Evolutionary conservation across 768 basidiomycete genomes (phyloP).

Genomic region (Termitomyces sp.): DNA sequence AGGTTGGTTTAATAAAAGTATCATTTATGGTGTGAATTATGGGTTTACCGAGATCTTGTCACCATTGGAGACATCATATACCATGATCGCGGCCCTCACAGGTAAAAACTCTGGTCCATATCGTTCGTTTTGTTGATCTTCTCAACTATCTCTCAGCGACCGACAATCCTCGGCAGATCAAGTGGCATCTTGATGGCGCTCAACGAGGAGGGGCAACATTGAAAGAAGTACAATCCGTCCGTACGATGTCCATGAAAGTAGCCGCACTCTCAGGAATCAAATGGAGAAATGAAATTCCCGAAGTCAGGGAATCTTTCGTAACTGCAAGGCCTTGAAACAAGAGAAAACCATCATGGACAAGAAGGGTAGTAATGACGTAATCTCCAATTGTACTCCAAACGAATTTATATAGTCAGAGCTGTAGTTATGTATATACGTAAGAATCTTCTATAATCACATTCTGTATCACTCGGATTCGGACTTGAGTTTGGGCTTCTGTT

Average conservation of each 20-base stretch:
- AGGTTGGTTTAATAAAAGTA: constrained; percentile 50
- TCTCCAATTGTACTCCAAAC: neutral
- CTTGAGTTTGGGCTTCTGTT: too few relatives aligned
- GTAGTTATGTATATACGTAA: neutral
- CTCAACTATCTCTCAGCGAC: constrained; percentile 22
- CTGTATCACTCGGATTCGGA: too few relatives aligned
- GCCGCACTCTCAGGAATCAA: constrained; percentile 40
- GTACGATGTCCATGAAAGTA: constrained; percentile 50
- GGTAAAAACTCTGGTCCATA: neutral
- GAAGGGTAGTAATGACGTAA: neutral
- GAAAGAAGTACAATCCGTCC: constrained; percentile 50
- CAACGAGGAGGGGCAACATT: constrained; percentile 48
- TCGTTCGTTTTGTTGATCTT: neutral
- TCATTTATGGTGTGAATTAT: constrained; percentile 57
- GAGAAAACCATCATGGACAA: neutral
- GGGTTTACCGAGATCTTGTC: constrained; percentile 42
- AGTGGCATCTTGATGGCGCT: constrained; percentile 60
- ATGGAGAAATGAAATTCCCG: constrained; percentile 52
- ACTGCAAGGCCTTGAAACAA: neutral
- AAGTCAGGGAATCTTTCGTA: constrained; percentile 23
- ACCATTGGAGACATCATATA: constrained; percentile 52
- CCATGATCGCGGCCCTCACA: constrained; percentile 55
- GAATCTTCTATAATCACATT: neutral
- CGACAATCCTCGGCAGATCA: constrained; percentile 58
- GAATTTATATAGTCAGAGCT: neutral